These are phyloP conservation scores for Scutellaria minor DNA, from an alignment of 257 asterid species.

Conservation along the genomic window DNA sequence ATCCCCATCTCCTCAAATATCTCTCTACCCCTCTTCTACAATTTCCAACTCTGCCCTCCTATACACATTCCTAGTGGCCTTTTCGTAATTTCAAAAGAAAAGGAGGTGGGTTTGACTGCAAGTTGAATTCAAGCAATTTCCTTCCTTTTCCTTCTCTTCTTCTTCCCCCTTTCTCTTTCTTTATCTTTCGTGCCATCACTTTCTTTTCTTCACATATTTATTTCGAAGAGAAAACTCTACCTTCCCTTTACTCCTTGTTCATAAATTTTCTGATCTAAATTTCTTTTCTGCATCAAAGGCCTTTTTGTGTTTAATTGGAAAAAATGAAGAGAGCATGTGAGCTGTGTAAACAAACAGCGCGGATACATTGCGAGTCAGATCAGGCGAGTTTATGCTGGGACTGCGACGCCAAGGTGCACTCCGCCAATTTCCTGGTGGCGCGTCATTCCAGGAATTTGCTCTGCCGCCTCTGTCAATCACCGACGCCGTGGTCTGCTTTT, in stretches of 20 bases:
- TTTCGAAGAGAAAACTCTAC: too few relatives aligned
- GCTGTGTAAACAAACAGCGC: constrained; percentile 45
- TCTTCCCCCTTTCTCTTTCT: neutral
- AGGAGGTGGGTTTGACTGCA: constrained; percentile 28
- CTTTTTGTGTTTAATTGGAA: neutral
- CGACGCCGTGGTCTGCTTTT: constrained; percentile 53
- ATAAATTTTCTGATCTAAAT: too few relatives aligned
- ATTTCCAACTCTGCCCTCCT: constrained; percentile 36
- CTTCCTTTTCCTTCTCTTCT: constrained; percentile 1
- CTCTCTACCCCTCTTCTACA: constrained; percentile 1
- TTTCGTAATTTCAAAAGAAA: constrained; percentile 2
- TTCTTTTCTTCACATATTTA: too few relatives aligned
- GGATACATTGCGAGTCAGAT: constrained; percentile 53
- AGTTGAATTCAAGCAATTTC: constrained; percentile 24
- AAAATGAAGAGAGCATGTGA: constrained; percentile 47
- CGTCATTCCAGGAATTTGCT: constrained; percentile 45
- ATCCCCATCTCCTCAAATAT: constrained; percentile 38
- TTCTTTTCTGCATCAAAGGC: neutral
- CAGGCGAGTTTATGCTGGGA: constrained; percentile 59
- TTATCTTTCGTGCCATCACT: neutral
- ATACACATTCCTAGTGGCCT: neutral
- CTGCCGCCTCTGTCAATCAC: constrained; percentile 48
- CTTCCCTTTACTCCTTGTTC: neutral
- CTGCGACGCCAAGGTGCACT: constrained; percentile 64
- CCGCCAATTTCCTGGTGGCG: constrained; percentile 62